Evolutionary conservation across 163 green algal genomes (phyloP).

Genomic region (Prototheca wickerhamii): DNA sequence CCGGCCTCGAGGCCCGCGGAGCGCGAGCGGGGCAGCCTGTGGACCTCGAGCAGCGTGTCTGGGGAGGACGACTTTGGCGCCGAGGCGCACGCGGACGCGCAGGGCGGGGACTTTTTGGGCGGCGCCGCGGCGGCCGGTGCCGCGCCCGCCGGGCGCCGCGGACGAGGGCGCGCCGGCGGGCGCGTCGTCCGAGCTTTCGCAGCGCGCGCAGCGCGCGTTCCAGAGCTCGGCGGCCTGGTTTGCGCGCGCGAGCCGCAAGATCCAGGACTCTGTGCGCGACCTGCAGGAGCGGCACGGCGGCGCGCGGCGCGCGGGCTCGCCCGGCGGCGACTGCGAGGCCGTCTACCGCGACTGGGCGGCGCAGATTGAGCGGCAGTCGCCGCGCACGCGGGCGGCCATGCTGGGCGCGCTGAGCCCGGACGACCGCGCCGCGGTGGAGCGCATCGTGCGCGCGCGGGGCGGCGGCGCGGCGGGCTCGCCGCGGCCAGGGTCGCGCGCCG

Average conservation of each 20-base stretch:
- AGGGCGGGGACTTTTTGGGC: too few species aligned
- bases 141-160: too few species aligned
- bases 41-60: neutral
- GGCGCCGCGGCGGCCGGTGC: neutral
- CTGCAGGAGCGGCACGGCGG: neutral
- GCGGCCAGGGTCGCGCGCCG: neutral
- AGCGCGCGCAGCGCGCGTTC: neutral
- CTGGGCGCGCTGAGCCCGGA: constrained; percentile 35
- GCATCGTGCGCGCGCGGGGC: constrained; percentile 22
- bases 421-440: constrained; percentile 28
- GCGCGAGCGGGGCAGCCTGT: too few species aligned
- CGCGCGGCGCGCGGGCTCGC: neutral
- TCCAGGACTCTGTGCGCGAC: neutral
- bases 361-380: constrained; percentile 23
- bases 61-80: neutral
- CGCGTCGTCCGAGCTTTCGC: neutral
- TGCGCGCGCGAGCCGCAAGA: neutral
- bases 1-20: too few species aligned
- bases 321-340: constrained; percentile 7
- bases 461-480: neutral
- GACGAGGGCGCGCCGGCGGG: neutral
- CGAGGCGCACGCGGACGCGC: too few species aligned
- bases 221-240: constrained; percentile 1
- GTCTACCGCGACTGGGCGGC: constrained; percentile 39
- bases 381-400: constrained; percentile 14